A percentile compares a stretch with the other conserved stretches of the same genome.
Conservation (phyloP, 345 rosid species). For the Camelina sativa region DNA sequence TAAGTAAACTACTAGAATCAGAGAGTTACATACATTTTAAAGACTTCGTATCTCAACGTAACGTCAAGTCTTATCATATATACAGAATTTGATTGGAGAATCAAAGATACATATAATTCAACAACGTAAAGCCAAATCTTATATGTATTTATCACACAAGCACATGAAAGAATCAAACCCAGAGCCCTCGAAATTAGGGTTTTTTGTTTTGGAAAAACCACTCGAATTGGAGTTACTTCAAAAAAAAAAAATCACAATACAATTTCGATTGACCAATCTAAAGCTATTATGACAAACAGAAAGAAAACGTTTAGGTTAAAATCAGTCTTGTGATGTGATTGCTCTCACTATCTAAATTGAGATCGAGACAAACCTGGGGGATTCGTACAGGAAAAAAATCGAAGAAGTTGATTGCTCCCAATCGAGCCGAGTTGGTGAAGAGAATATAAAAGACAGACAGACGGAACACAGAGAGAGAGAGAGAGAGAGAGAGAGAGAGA, state of each 20-base stretch:
- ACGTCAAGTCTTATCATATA: too few species aligned
- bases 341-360: not conserved
- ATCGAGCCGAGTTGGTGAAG: not conserved
- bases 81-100: not conserved
- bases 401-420: not conserved
- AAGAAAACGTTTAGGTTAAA: not conserved
- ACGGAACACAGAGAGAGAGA: not conserved
- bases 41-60: not conserved
- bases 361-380: constrained; percentile 26
- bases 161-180: not conserved
- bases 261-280: not conserved
- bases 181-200: not conserved
- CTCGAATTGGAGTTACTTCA: not conserved
- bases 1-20: too few species aligned
- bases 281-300: not conserved
- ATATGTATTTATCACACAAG: not conserved
- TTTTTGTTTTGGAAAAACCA: not conserved
- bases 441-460: not conserved
- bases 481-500: not conserved
- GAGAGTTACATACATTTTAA: not conserved
- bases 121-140: not conserved
- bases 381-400: not conserved
- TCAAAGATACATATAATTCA: too few species aligned
- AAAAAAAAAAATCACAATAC: not conserved
- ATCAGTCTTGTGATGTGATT: not conserved